These are phyloP conservation scores for Athelia sp. DNA, from an alignment of 1,284 basidiomycete species.

Conservation along the genomic window DNA sequence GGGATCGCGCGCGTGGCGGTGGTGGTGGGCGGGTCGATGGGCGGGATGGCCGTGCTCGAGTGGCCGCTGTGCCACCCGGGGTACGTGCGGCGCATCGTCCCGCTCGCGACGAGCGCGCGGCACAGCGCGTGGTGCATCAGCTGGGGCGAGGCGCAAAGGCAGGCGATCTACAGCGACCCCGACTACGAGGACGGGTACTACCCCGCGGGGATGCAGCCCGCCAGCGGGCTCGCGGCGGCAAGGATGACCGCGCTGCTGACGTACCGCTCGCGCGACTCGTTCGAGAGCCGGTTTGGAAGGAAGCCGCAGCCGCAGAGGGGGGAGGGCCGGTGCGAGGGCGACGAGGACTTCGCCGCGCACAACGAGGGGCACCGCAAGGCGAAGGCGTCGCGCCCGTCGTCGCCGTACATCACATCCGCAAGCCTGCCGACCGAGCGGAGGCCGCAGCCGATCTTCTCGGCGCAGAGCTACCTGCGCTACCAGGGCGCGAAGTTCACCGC, in stretches of 20 bases:
- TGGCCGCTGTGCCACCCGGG: slow-evolving; percentile 89
- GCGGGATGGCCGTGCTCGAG: slow-evolving; percentile 95
- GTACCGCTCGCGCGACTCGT: slow-evolving; percentile 88
- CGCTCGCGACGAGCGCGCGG: slow-evolving; percentile 89
- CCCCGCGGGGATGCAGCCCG: slow-evolving; percentile 52
- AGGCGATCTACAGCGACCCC: slow-evolving; percentile 95
- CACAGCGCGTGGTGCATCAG: slow-evolving; percentile 99
- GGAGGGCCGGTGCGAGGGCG: no score
- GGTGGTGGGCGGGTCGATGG: slow-evolving; percentile 97
- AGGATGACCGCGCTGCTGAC: slow-evolving; percentile 95
- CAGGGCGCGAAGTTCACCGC: slow-evolving; percentile 95
- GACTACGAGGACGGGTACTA: slow-evolving; percentile 89
- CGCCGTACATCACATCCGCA: slow-evolving; percentile 11
- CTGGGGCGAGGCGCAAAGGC: slow-evolving; percentile 97
- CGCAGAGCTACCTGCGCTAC: slow-evolving; percentile 94
- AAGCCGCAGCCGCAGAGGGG: slow-evolving; percentile 71
- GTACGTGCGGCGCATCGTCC: slow-evolving; percentile 82
- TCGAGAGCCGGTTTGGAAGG: slow-evolving; percentile 90
- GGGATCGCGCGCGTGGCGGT: slow-evolving; percentile 82
- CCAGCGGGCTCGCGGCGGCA: slow-evolving; percentile 85
- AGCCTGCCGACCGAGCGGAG: slow-evolving; percentile 18
- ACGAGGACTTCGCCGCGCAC: slow-evolving; percentile 65
- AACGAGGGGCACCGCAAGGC: slow-evolving; percentile 76
- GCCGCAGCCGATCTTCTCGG: slow-evolving; percentile 67
- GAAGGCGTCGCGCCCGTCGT: slow-evolving; percentile 17